Evolutionary conservation across 306 rosid species (phyloP), one percentile per base, ranked within the genome.

Genomic region (Myrica gale): DNA sequence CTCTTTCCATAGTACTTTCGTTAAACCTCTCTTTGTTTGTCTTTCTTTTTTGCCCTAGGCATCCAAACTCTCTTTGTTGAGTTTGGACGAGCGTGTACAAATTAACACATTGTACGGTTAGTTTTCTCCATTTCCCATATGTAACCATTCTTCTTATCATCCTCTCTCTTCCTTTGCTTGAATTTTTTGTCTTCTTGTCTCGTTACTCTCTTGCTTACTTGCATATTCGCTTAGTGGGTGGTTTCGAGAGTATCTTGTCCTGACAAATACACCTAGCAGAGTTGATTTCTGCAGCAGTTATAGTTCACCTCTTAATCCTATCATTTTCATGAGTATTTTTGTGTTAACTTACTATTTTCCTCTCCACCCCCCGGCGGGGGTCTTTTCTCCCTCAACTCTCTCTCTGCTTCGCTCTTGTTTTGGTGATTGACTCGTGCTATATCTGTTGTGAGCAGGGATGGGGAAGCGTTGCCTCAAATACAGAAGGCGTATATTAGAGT

Each of bases 401-500:
- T 37, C 37, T 23, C 11, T 3, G 0, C 42, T 12, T 43, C 69
- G 45, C 45, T 5, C 4, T 66, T 9, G 23, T 23, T 11, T 7
- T 12, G 53, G 3, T 19, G 23, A 62, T 60, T 23, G 66, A 51
- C 26, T 73, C 19, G 10, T 74, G 54, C 77, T 66, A 47, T 63
- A 43, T 54, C 71, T 61, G 44, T 68, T 17, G 32, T 17, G 50
- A 8, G 74, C 76, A 82, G 93, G 74, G 71, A 51, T 44, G 86
- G 84, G 50, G 93, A 73, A 79, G 88, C 81, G 48, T 76, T 89
- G 42, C 93, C 91, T 37, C 93, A 89, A 78, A 74, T 89, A 76
- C 87, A 89, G 52, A 89, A 87, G 82, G 84, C 90, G 72, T 89
- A 85, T 88, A 85, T 89, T 78, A 87, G 91, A 84, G 91, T 87